Base-by-base conservation (phyloP, 169 alveolate genomes). In the Cryptosporidium felis region DNA sequence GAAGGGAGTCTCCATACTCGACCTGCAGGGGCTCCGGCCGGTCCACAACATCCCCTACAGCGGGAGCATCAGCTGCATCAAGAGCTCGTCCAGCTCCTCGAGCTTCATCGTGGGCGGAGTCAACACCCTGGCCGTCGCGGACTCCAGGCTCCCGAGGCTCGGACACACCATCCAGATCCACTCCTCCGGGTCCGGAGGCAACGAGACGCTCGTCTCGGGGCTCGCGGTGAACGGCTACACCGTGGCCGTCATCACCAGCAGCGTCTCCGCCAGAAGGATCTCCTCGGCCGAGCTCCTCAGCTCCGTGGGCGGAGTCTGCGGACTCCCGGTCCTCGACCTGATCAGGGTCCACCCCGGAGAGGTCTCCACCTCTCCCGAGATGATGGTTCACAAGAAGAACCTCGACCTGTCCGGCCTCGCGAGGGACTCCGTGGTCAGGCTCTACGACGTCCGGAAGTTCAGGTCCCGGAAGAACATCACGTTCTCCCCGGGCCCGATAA, bases 1-100 rank as follows among this genome's bases (percentile, higher is more conserved):
- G 6, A 56, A 56, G n/a, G 85, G 85, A 36, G 85, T 74, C 16
- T 51, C 85, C 18, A 74, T 74, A n/a, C n/a, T 74, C 21, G 85
- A 74, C 23, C 41, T 74, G 36, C 85, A 74, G 6, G 74, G 56
- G 23, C 23, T 74, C 10, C 66, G 85, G 6, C 66, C 49, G 14
- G 23, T 74, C 12, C 63, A 58, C 34, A 49, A 44, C n/a, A 74
- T 74, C 28, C 85, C 85, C 14, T 74, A 74, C 56, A 58, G 32
- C 14, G 67, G 85, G 6, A 56, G 66, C n/a, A 53, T 74, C n/a
- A 38, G 67, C 4, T 74, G 85, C 28, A 53, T 74, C 2, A 46
- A 58, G 42, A 49, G 85, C 12, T 74, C 85, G 5, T 41, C 67
- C 10, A 49, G 16, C 6, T 32, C 74, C 46, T 38, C 63, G 9